phyloP scores from a whole-genome alignment of 2,329 filamentous ascomycete species.

The Penicillium sclerotigenum region DNA sequence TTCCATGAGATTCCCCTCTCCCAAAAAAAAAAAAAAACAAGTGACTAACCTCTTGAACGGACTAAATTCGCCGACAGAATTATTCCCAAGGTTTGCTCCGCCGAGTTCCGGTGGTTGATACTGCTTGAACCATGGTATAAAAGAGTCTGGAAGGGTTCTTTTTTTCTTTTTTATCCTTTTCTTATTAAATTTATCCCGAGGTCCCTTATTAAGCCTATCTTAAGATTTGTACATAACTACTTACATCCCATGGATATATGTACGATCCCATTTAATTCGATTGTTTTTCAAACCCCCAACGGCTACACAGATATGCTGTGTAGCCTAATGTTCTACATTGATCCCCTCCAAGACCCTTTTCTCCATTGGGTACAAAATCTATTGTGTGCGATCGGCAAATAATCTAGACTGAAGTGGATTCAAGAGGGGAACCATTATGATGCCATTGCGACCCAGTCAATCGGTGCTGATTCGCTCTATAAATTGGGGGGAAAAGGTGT shows the following conservation, averaged over 20 bases:
- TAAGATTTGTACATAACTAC: too few relatives aligned
- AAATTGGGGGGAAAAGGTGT: background rate
- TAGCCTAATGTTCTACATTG: conserved; percentile 1
- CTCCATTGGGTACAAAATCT: background rate
- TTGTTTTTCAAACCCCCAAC: conserved; percentile 6
- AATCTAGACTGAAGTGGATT: conserved; percentile 20
- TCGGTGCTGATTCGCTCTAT: background rate
- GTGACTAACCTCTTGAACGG: background rate
- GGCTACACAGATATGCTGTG: conserved; percentile 15
- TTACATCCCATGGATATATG: too few relatives aligned
- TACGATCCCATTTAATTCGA: too few relatives aligned
- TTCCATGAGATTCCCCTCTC: conserved; percentile 6
- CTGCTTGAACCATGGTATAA: conserved; percentile 3
- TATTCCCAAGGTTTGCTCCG: conserved; percentile 6
- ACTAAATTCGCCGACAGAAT: conserved; percentile 14
- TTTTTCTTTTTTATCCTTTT: background rate
- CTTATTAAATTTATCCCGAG: too few relatives aligned
- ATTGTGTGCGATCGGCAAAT: conserved; percentile 19
- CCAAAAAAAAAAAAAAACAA: background rate
- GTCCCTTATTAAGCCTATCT: too few relatives aligned
- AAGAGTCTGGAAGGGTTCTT: conserved; percentile 8
- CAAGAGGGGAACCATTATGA: conserved; percentile 14
- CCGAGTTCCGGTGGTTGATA: conserved; percentile 22
- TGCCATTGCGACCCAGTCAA: conserved; percentile 9
- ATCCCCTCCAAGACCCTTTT: conserved; percentile 4